A percentile compares a stretch with the other conserved stretches of the same genome.
These are phyloP conservation scores for Lanmaoa pseudosensibilis DNA, from an alignment of 768 basidiomycete genomes.

Conservation along the genomic window DNA sequence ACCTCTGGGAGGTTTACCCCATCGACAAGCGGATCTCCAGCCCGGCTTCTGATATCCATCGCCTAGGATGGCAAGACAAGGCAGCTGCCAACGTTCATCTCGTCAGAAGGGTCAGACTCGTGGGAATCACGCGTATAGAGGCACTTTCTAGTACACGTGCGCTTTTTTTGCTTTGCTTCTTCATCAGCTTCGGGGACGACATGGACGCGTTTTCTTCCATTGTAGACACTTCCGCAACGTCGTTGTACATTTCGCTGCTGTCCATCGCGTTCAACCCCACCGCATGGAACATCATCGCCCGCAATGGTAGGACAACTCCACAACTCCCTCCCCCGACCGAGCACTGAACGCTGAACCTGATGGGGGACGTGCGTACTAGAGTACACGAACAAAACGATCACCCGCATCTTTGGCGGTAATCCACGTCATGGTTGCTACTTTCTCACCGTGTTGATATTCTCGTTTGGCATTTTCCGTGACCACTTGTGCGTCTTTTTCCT, in stretches of 20 bases:
- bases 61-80: too few species aligned
- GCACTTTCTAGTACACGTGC: background rate
- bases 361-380: conserved; percentile 41
- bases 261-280: conserved; percentile 88
- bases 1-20: background rate
- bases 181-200: background rate
- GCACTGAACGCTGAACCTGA: background rate
- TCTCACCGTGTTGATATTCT: conserved; percentile 82
- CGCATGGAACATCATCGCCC: conserved; percentile 95
- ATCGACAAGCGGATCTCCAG: background rate
- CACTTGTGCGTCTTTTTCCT: conserved; percentile 57
- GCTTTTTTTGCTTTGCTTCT: background rate
- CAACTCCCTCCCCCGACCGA: background rate
- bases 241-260: conserved; percentile 63
- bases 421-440: conserved; percentile 80
- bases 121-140: conserved; percentile 9
- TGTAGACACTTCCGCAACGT: conserved; percentile 63
- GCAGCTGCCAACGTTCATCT: too few species aligned
- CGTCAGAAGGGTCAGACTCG: too few species aligned
- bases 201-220: conserved; percentile 32
- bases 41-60: background rate
- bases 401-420: conserved; percentile 77
- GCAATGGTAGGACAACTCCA: conserved; percentile 63
- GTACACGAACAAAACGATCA: conserved; percentile 85
- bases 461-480: conserved; percentile 83